Evolutionary conservation across 805 yeast species (phyloP).

Genomic region (Ogataea trehaloabstinens): DNA sequence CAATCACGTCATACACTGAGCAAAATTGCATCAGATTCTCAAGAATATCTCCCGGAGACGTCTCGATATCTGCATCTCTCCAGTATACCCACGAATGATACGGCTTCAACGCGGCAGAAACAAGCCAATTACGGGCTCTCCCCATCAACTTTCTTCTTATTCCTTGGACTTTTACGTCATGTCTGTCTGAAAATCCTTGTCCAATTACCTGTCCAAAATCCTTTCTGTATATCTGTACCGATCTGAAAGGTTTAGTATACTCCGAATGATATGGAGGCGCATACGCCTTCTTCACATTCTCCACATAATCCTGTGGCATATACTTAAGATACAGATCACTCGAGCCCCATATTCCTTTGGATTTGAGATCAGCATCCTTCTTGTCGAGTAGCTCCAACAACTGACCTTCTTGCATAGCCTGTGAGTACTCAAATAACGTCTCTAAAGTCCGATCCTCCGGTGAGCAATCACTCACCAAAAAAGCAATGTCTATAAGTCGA

Average conservation of each 20-base stretch:
- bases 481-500: conserved; percentile 72
- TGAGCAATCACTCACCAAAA: conserved; percentile 78
- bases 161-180: conserved; percentile 83
- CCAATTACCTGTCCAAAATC: conserved; percentile 85
- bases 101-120: conserved; percentile 70
- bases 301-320: conserved; percentile 62
- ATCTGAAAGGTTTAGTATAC: conserved; percentile 68
- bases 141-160: conserved; percentile 83
- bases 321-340: conserved; percentile 64
- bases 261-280: conserved; percentile 63
- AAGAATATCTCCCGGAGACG: conserved; percentile 75
- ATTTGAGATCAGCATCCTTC: conserved; percentile 36
- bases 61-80: conserved; percentile 85
- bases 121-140: conserved; percentile 81
- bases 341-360: conserved; percentile 47
- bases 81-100: conserved; percentile 90
- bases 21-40: conserved; percentile 65
- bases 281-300: conserved; percentile 56
- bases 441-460: conserved; percentile 63
- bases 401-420: conserved; percentile 70
- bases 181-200: conserved; percentile 80
- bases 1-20: conserved; percentile 64
- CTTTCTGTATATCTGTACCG: conserved; percentile 75
- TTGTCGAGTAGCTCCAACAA: conserved; percentile 47
- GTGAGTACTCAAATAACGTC: conserved; percentile 60